These are phyloP conservation scores for Jaltomata sinuosa DNA, from an alignment of 257 asterid species.

Conservation along the genomic window DNA sequence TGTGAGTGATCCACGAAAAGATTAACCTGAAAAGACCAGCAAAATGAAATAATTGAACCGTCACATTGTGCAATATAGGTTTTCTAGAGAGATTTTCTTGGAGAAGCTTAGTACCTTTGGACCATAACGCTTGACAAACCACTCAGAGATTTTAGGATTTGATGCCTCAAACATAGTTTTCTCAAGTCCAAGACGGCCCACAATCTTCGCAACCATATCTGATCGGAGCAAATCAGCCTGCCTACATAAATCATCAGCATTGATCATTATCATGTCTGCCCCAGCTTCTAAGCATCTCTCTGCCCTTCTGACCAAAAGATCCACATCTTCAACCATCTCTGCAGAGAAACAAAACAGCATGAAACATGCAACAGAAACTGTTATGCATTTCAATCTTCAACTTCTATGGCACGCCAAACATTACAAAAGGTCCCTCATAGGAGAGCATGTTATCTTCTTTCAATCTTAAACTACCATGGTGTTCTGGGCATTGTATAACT, in stretches of 20 bases:
- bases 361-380: not conserved
- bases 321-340: conserved; percentile 88
- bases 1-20: conserved; percentile 89
- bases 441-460: not conserved
- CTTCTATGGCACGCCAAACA: not conserved
- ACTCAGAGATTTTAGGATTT: conserved; percentile 61
- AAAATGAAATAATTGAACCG: not conserved
- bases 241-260: conserved; percentile 70
- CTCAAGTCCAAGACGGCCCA: conserved; percentile 84
- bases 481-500: not conserved
- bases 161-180: conserved; percentile 96
- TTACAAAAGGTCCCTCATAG: not conserved
- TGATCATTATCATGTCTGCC: conserved; percentile 94
- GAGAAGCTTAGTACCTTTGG: conserved; percentile 44
- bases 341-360: conserved; percentile 15
- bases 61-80: not conserved
- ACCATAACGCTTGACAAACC: conserved; percentile 90
- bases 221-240: conserved; percentile 66
- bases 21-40: conserved; percentile 49
- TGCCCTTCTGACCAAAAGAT: conserved; percentile 75
- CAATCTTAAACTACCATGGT: not conserved
- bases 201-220: conserved; percentile 69
- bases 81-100: not conserved
- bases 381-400: not conserved
- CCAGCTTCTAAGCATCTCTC: conserved; percentile 99